Conservation (phyloP, 345 rosid species). For the Aethionema arabicum region DNA sequence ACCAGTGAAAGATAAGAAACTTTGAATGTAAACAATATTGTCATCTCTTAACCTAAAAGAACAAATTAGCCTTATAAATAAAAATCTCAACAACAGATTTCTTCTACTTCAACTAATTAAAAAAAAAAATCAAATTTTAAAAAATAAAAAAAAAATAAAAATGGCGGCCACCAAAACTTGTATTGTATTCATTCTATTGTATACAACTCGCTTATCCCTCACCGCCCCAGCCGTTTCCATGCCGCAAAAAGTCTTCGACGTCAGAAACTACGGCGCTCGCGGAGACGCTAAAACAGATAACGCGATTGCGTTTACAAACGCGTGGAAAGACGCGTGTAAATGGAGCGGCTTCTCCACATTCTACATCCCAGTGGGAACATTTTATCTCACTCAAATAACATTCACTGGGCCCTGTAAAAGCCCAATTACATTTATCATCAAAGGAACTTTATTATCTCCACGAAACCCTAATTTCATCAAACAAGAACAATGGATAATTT, state of each 20-base stretch:
- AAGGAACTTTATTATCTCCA: constrained; percentile 33
- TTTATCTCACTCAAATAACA: constrained; percentile 29
- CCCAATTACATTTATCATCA: constrained; percentile 4
- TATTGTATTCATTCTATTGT: too few species aligned
- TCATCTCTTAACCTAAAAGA: too few species aligned
- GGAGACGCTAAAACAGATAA: constrained; percentile 27
- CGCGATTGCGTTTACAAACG: constrained; percentile 19
- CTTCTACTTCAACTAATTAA: too few species aligned
- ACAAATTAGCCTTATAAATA: too few species aligned
- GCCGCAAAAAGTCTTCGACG: constrained; percentile 24
- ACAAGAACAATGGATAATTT: constrained; percentile 19
- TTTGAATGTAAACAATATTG: too few species aligned
- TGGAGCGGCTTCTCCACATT: constrained; percentile 30
- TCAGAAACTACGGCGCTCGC: constrained; percentile 37
- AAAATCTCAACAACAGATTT: too few species aligned
- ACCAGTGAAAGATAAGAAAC: too few species aligned
- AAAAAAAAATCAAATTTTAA: too few species aligned
- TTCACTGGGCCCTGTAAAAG: constrained; percentile 35
- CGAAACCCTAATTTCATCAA: not conserved
- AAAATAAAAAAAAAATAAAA: too few species aligned
- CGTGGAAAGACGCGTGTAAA: constrained; percentile 36
- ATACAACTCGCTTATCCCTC: constrained; percentile 9
- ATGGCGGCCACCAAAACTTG: too few species aligned
- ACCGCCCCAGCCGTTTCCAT: constrained; percentile 6
- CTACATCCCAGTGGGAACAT: constrained; percentile 33